Base-by-base conservation (phyloP, 345 rosid genomes). In the Ceriops decandra region DNA sequence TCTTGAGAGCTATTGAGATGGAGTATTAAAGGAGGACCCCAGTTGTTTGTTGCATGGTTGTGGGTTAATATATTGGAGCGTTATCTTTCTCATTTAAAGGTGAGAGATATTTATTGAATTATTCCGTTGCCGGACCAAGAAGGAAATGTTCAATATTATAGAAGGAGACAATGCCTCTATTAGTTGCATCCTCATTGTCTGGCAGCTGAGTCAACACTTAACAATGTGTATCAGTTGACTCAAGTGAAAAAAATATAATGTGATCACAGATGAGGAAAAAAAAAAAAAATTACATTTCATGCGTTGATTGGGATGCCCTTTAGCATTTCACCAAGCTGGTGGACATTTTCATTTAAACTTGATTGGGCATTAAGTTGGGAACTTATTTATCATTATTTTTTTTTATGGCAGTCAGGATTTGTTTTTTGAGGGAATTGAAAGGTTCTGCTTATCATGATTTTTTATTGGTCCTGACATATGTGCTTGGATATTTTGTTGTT, bases 21-120 rank as follows among this genome's bases (percentile, higher is more conserved):
- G 24, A 21, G 15, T 61, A 31, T 62, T 26, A 26, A 11, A 52
- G 10, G 20, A 70, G 35, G 72, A 62, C 11, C 20, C 67, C 30
- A n/a, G 30, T 66, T 60, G 58, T 28, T 51, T 60, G 27, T 28
- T 57, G 51, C 30, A 54, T 54, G 10, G 58, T 54, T 54, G 58
- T 26, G 27, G 58, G 24, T 26, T 8, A 56, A 26, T 56, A 24
- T 10, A 56, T 21, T 56, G 59, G 22, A 42, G 49, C 49, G 13
- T 13, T 15, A 42, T 24, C 19, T 22, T 20, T 10, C 28, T 56
- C 59, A 21, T 56, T 16, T 9, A 27, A 22, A 24, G 6, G 16
- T 13, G 5, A 13, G 49, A 42, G 49, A 42, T 5, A 42, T 42
- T 42, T 42, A 19, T 13, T 42, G 49, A 42, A 42, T 3, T 42